Percentiles rank a stretch among this genome's conserved stretches.
Conservation (phyloP, 345 rosid genomes). For the Citrus australasica region DNA sequence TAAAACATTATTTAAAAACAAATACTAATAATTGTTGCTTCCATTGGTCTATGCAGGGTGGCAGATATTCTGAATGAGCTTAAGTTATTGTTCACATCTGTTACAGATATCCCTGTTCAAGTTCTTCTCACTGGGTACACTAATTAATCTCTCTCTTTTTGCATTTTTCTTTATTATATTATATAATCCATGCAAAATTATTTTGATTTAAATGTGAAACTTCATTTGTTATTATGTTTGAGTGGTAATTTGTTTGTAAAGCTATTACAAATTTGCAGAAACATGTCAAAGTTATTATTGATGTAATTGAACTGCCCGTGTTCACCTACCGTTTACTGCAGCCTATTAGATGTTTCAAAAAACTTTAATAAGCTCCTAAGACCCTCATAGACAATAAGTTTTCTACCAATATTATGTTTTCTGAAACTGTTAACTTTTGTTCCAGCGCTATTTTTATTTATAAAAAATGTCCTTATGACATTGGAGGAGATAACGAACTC, state of each 20-base stretch:
- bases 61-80: constrained; percentile 56
- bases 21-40: background rate
- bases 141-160: background rate
- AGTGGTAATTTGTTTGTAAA: background rate
- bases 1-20: no score
- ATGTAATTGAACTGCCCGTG: background rate
- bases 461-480: background rate
- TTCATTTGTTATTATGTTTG: background rate
- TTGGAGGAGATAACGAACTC: background rate
- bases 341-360: background rate
- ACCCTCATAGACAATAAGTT: background rate
- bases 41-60: constrained; percentile 40
- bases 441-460: background rate
- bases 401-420: no score
- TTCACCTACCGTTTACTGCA: background rate
- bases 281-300: background rate
- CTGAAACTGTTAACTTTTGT: background rate
- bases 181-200: background rate
- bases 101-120: constrained; percentile 65
- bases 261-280: background rate
- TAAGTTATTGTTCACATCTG: constrained; percentile 39
- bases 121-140: constrained; percentile 69
- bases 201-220: background rate
- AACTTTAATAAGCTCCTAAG: background rate
- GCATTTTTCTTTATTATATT: background rate